Evolutionary conservation across 441 rosid genomes (phyloP), one percentile per base, ranked within the genome.

Genomic region (Pelargonium exstipulatum): DNA sequence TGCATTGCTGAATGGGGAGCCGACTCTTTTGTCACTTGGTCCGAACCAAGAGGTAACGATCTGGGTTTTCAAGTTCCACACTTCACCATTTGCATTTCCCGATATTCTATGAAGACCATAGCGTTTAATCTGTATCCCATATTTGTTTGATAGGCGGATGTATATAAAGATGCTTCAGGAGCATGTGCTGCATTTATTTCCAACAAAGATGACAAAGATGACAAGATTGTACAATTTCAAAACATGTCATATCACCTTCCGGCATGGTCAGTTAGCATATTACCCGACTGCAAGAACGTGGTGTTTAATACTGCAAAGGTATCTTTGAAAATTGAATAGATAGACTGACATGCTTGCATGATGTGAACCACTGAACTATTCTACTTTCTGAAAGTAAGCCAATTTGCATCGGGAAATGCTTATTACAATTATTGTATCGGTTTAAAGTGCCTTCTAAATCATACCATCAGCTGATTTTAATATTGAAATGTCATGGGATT

Each of bases 231-330:
- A 58, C 75, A 72, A 66, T 95, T 92, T 72, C 82, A 55, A 43
- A 91, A 91, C 77, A 62, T 58, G 29, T 83, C 96, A 16, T 90
- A 86, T 73, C 82, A 84, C 75, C 78, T 95, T 69, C 99, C 98
- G 71, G 91, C 99, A 69, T 95, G 99, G 99, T 95, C 98, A 20
- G 93, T 92, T 61, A 95, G 98, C 84, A 89, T 95, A 76, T 83
- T 95, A 37, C 97, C 97, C 17, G 97, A 95, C 81, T 92, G 99
- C 90, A 89, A 87, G 83, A 87, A 84, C 63, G 97, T 68, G 35
- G 83, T 81, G 51, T 90, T 79, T 75, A 95, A 95, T 87, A 82
- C 97, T 2, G 99, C 99, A 57, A 87, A 88, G 96, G 99, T 95
- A 77, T 67, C n/a, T 61, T 48, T 43, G 62, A 24, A 72, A 49